Conservation (phyloP, 129 eudicot genomes). For the Centaurea solstitialis region DNA sequence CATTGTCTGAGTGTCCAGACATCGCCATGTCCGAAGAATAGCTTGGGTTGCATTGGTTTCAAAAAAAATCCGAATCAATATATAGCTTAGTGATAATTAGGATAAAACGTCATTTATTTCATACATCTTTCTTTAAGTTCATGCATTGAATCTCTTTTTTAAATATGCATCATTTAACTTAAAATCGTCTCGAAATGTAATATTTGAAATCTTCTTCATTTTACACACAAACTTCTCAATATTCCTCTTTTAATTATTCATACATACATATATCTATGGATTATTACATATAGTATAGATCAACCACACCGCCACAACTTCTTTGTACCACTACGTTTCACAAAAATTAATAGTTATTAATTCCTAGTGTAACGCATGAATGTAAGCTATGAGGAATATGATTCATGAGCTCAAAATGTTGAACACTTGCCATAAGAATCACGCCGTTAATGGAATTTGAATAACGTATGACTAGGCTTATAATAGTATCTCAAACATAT, state of each 20-base stretch:
- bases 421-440: background rate
- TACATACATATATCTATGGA: background rate
- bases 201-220: background rate
- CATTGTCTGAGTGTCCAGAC: no score
- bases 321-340: background rate
- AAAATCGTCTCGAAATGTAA: background rate
- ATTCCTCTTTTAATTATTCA: background rate
- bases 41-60: no score
- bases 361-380: background rate
- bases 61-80: no score
- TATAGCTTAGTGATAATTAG: no score
- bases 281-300: background rate
- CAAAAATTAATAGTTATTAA: background rate
- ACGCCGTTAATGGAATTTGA: no score
- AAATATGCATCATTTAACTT: background rate
- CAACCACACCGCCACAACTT: background rate
- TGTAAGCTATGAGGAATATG: background rate
- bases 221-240: background rate
- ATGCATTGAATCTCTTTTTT: background rate
- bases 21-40: no score
- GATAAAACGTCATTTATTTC: no score
- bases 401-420: background rate
- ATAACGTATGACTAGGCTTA: no score
- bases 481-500: no score
- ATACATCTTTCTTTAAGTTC: no score